These are phyloP conservation scores for Euphrasia arctica DNA, from an alignment of 305 asterid genomes.

Conservation along the genomic window DNA sequence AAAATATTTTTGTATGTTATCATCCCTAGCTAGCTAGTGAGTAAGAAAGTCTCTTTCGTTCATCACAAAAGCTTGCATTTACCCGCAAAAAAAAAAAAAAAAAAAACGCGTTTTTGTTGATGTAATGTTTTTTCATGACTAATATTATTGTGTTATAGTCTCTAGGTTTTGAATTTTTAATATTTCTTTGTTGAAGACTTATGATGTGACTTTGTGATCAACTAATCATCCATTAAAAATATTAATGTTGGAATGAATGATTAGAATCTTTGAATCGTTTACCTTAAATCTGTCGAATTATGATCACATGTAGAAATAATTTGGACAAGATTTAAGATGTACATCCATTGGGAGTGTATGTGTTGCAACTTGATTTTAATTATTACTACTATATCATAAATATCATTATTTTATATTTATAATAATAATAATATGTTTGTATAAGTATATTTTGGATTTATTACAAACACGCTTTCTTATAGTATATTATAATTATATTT, in stretches of 20 bases:
- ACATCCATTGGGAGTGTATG: background rate
- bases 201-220: constrained; percentile 34
- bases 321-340: background rate
- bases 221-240: constrained; percentile 23
- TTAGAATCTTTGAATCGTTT: constrained; percentile 33
- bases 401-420: background rate
- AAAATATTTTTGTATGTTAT: background rate
- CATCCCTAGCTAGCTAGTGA: too few species aligned
- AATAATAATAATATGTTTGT: too few species aligned
- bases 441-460: too few species aligned
- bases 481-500: too few species aligned
- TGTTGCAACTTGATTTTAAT: background rate
- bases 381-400: background rate
- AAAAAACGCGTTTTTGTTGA: constrained; percentile 20
- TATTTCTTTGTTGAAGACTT: constrained; percentile 34
- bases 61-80: too few species aligned
- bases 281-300: constrained; percentile 15
- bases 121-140: constrained; percentile 9
- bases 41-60: too few species aligned
- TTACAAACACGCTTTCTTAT: too few species aligned
- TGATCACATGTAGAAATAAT: constrained; percentile 9
- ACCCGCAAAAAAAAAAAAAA: too few species aligned
- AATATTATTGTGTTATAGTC: constrained; percentile 27
- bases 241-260: constrained; percentile 26
- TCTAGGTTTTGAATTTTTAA: constrained; percentile 18